phyloP scores from a whole-genome alignment of 192 early-diverging fungal species.

The Coemansia sp. region DNA sequence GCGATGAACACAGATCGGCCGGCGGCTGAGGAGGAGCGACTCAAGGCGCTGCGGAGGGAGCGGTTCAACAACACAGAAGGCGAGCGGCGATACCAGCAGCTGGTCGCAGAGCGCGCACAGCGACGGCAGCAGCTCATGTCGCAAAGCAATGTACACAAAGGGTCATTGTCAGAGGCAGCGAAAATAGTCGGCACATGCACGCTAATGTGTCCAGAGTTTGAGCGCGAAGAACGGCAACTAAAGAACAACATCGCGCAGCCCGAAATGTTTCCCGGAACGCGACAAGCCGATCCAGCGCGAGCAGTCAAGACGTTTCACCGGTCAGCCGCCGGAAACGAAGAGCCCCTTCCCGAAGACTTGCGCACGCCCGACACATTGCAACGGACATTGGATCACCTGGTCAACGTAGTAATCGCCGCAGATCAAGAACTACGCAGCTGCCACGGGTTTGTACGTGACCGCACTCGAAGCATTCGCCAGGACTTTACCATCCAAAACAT shows the following conservation, averaged over 20 bases:
- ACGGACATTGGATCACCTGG: slow-evolving; percentile 66
- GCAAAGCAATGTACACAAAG: slow-evolving; percentile 56
- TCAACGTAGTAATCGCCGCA: slow-evolving; percentile 54
- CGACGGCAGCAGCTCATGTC: slow-evolving; percentile 66
- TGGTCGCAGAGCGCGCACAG: slow-evolving; percentile 63
- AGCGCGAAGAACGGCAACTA: slow-evolving; percentile 79
- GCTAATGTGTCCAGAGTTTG: slow-evolving; percentile 89
- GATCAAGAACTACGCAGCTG: slow-evolving; percentile 62
- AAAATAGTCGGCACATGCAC: slow-evolving; percentile 73
- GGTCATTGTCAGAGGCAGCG: slow-evolving; percentile 63
- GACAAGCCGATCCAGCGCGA: slow-evolving; percentile 60
- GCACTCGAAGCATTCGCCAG: slow-evolving; percentile 79
- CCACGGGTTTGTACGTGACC: slow-evolving; percentile 81
- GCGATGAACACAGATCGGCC: slow-evolving; percentile 33
- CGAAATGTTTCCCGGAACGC: slow-evolving; percentile 68
- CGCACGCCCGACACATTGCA: slow-evolving; percentile 73
- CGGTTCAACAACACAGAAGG: slow-evolving; percentile 47
- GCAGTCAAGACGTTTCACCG: slow-evolving; percentile 85
- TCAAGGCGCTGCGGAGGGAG: slow-evolving; percentile 47
- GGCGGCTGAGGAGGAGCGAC: slow-evolving; percentile 32
- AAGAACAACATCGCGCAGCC: slow-evolving; percentile 70
- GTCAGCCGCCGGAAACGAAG: slow-evolving; percentile 81
- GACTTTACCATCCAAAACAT: slow-evolving; percentile 88
- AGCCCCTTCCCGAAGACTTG: slow-evolving; percentile 85
- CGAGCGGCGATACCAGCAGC: slow-evolving; percentile 46